These are phyloP conservation scores for Miscanthus sacchariflorus DNA, from an alignment of 202 grass and related monocot genomes.

Conservation along the genomic window DNA sequence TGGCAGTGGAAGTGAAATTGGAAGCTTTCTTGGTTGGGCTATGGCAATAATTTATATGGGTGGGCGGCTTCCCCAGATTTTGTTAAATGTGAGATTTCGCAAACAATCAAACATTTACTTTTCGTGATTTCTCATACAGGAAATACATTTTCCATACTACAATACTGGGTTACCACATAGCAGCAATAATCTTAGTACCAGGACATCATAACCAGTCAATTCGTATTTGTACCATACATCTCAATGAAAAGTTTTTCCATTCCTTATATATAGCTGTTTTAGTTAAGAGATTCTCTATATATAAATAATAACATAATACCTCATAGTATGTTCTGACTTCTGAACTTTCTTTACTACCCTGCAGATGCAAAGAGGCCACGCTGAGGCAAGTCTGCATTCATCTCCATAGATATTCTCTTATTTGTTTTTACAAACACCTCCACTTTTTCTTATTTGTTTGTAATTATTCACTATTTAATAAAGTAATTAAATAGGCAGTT, in stretches of 20 bases:
- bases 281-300: slow-evolving; percentile 28
- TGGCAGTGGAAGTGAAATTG: slow-evolving; percentile 63
- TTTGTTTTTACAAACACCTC: slow-evolving; percentile 12
- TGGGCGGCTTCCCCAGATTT: slow-evolving; percentile 92
- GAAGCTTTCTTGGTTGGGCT: slow-evolving; percentile 85
- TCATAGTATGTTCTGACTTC: slow-evolving; percentile 40
- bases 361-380: slow-evolving; percentile 91
- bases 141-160: neutral
- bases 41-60: slow-evolving; percentile 98
- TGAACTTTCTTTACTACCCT: slow-evolving; percentile 49
- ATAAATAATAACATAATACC: slow-evolving; percentile 5
- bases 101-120: slow-evolving; percentile 17
- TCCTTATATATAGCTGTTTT: slow-evolving; percentile 22
- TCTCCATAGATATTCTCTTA: slow-evolving; percentile 35
- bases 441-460: slow-evolving; percentile 36
- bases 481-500: neutral
- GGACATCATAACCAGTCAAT: neutral
- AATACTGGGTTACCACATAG: slow-evolving; percentile 13
- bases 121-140: neutral
- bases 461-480: slow-evolving; percentile 28
- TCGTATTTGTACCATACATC: slow-evolving; percentile 9
- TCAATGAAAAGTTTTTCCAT: neutral
- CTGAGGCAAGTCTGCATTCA: slow-evolving; percentile 68
- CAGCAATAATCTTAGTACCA: slow-evolving; percentile 1
- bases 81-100: slow-evolving; percentile 78